Evolutionary conservation across 768 basidiomycete species (phyloP), one percentile per base, ranked within the genome.

Genomic region (Psilocybe cubensis): DNA sequence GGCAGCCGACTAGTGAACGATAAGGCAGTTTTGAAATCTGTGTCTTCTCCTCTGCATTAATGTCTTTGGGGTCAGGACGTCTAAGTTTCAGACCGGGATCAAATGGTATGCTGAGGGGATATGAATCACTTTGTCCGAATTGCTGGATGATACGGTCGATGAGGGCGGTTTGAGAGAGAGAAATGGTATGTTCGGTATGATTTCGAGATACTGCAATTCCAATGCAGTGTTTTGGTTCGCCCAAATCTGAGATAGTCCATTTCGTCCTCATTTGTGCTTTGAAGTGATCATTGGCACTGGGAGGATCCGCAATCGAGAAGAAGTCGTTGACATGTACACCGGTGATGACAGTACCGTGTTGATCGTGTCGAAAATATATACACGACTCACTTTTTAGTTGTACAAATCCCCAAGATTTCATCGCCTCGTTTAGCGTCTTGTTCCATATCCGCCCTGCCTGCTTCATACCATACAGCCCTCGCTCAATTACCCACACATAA

Each of bases 391-490:
- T 66, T 1, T 58, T 31, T 0, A 74, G 64, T 0, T 62, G 52
- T 0, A 51, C 66, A 80, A 62, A 80, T 1, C 70, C 70, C 60
- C 72, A 66, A 0, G 61, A 33, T 0, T 62, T 14, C 56, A 80
- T 64, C 0, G 60, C 63, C 0, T 63, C 48, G n/a, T 73, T 54
- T 31, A 76, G 47, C 0, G 63, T 70, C 31, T 70, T 58, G 55
- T 80, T 74, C 76, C 76, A 79, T 4, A 67, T 63, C 0, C 67
- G 63, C 1, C 74, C 69, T 3, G 61, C 65, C 54, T 79, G 78
- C 45, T 75, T 74, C 60, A 78, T 67, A 0, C 77, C 72, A 45
- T 78, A 79, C 0, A 78, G 56, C 2, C 67, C 61, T 7, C 61
- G 52, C 38, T 57, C 27, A 0, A 72, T 21, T n/a, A 53, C 52